phyloP scores from a whole-genome alignment of 2,329 filamentous ascomycete species.

The Fusarium oxysporum region DNA sequence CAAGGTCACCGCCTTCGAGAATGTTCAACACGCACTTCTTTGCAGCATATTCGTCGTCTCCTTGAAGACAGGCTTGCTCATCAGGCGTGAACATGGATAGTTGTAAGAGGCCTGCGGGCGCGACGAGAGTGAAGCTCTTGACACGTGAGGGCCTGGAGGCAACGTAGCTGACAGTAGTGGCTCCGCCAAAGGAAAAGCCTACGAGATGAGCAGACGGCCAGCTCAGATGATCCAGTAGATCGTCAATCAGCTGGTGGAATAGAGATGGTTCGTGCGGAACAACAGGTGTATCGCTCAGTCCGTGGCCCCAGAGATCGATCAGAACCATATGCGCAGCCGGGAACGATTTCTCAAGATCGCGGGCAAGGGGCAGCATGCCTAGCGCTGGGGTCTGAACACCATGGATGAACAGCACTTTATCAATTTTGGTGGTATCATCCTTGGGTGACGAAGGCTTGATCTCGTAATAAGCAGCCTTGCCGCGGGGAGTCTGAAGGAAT shows the following conservation, averaged over 20 bases:
- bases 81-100: conserved; percentile 42
- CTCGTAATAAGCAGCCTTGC: conserved; percentile 56
- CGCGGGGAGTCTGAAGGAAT: conserved; percentile 48
- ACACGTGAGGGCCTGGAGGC: conserved; percentile 47
- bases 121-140: conserved; percentile 54
- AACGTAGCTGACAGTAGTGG: conserved; percentile 54
- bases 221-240: conserved; percentile 52
- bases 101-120: conserved; percentile 59
- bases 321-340: conserved; percentile 55
- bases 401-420: conserved; percentile 59
- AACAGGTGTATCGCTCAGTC: conserved; percentile 61
- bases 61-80: conserved; percentile 40
- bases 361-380: conserved; percentile 58
- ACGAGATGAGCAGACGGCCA: conserved; percentile 60
- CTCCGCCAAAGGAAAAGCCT: conserved; percentile 63
- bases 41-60: conserved; percentile 47
- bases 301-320: conserved; percentile 66
- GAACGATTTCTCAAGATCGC: conserved; percentile 49
- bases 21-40: conserved; percentile 52
- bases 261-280: conserved; percentile 53
- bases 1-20: conserved; percentile 57
- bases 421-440: neutral
- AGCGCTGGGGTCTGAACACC: conserved; percentile 64
- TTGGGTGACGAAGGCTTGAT: conserved; percentile 35
- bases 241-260: conserved; percentile 57